Evolutionary conservation across 192 early-diverging fungal genomes (phyloP).

Genomic region (Backusella sp.): DNA sequence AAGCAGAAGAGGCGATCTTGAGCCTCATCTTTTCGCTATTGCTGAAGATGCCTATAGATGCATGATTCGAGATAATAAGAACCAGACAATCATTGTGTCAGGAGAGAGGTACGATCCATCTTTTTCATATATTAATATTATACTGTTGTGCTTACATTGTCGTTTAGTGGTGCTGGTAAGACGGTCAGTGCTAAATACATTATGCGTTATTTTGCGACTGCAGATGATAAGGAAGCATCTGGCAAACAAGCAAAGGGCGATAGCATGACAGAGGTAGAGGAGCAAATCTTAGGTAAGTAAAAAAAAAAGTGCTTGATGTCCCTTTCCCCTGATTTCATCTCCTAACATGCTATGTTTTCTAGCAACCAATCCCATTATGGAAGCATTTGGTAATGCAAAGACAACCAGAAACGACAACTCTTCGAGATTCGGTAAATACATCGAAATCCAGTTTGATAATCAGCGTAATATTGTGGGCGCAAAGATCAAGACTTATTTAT

Average conservation of each 20-base stretch:
- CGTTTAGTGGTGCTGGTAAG: constrained; percentile 89
- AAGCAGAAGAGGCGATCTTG: constrained; percentile 88
- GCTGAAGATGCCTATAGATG: constrained; percentile 96
- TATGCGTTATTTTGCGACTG: constrained; percentile 95
- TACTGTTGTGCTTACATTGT: background rate
- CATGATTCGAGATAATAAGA: constrained; percentile 89
- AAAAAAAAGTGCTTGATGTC: background rate
- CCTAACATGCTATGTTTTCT: constrained; percentile 2
- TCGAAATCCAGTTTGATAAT: constrained; percentile 92
- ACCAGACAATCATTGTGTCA: constrained; percentile 99
- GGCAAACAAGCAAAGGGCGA: constrained; percentile 38
- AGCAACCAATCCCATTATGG: constrained; percentile 98
- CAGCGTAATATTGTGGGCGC: constrained; percentile 88
- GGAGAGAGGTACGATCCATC: constrained; percentile 72
- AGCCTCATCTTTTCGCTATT: constrained; percentile 98
- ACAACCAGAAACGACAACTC: constrained; percentile 99
- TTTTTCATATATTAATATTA: background rate
- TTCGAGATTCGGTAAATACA: constrained; percentile 98
- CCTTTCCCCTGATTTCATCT: background rate
- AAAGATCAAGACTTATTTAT: constrained; percentile 92
- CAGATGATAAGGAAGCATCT: constrained; percentile 62
- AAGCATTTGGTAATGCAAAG: constrained; percentile 99
- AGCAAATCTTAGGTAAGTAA: constrained; percentile 68
- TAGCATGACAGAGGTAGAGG: constrained; percentile 71
- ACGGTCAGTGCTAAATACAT: constrained; percentile 98